A percentile compares a stretch with the other conserved stretches of the same genome.
These are phyloP conservation scores for Microcyclospora tardicrescens DNA, from an alignment of 2,329 filamentous ascomycete genomes.

Conservation along the genomic window DNA sequence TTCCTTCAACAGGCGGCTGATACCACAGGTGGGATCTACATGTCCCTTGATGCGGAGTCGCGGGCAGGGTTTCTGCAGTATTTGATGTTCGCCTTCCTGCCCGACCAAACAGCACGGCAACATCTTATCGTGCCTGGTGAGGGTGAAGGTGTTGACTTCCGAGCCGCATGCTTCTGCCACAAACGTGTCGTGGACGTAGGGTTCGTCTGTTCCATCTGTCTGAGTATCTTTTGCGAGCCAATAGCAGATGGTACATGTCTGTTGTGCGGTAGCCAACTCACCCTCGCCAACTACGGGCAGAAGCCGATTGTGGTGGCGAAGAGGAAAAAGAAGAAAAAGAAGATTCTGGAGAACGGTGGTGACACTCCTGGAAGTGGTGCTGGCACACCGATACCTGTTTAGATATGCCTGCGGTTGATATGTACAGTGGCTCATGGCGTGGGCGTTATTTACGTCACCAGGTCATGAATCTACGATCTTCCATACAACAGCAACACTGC, in stretches of 20 bases:
- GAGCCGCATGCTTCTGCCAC: constrained; percentile 97
- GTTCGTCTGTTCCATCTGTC: constrained; percentile 90
- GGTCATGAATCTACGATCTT: too few species aligned
- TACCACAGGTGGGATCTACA: constrained; percentile 58
- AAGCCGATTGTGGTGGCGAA: constrained; percentile 63
- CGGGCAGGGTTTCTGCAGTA: constrained; percentile 65
- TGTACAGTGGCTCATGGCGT: too few species aligned
- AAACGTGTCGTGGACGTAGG: constrained; percentile 79
- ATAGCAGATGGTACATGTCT: constrained; percentile 56
- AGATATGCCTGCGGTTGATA: neutral
- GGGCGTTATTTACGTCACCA: too few species aligned
- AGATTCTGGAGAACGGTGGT: constrained; percentile 34
- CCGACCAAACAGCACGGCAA: constrained; percentile 50
- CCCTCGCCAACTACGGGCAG: constrained; percentile 61
- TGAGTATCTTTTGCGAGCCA: constrained; percentile 78
- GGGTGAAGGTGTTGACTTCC: constrained; percentile 81
- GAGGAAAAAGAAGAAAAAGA: constrained; percentile 68
- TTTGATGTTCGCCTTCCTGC: constrained; percentile 86
- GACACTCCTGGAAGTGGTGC: constrained; percentile 17
- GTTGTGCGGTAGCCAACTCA: constrained; percentile 68
- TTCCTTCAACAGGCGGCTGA: constrained; percentile 86
- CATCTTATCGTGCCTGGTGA: constrained; percentile 61
- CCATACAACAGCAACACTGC: too few species aligned
- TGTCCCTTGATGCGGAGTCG: constrained; percentile 31
- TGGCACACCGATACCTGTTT: constrained; percentile 17